Evolutionary conservation across 129 eudicot species (phyloP).

Genomic region (Chrysanthemum seticuspe): DNA sequence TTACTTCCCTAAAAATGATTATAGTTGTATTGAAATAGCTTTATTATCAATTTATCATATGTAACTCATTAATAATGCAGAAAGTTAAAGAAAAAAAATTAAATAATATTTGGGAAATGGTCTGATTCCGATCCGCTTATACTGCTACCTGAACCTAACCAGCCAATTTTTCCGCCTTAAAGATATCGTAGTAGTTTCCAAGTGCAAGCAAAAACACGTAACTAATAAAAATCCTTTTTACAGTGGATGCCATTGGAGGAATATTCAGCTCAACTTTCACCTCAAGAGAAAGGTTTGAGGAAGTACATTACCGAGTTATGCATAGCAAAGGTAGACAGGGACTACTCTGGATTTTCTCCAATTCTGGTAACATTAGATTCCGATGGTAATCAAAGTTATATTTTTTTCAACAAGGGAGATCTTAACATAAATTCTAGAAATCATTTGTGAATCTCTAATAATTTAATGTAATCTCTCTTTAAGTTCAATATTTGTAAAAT

Average conservation of each 20-base stretch:
- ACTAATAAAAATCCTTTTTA: background rate
- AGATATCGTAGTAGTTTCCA: background rate
- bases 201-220: no score
- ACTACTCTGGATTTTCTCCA: conserved; percentile 52
- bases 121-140: no score
- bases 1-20: no score
- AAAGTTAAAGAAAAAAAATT: no score
- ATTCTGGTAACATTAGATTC: conserved; percentile 30
- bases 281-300: conserved; percentile 40
- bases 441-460: no score
- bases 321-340: conserved; percentile 40
- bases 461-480: no score
- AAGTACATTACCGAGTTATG: conserved; percentile 40
- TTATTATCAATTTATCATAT: no score
- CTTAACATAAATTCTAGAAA: conserved; percentile 14
- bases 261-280: conserved; percentile 50
- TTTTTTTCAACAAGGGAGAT: conserved; percentile 40
- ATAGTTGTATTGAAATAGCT: no score
- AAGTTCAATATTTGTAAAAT: no score
- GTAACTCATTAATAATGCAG: no score
- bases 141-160: background rate
- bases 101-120: no score
- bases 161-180: background rate
- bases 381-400: conserved; percentile 27
- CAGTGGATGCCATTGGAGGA: conserved; percentile 80